A percentile compares a stretch with the other conserved stretches of the same genome.
Evolutionary conservation across 129 eudicot species (phyloP).

Genomic region (Smallanthus sonchifolius): DNA sequence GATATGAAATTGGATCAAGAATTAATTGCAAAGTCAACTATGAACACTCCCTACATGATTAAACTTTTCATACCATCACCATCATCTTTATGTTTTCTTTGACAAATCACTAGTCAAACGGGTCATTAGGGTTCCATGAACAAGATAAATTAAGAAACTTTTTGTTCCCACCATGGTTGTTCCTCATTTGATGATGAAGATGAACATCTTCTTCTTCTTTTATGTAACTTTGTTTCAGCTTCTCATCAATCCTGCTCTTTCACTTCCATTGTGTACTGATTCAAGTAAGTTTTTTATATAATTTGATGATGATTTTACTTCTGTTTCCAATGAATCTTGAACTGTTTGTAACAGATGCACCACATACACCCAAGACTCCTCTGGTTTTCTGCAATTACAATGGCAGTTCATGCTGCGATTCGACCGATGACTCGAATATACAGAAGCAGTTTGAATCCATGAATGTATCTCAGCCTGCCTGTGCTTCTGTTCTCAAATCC

Average conservation of each 20-base stretch:
- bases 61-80: constrained; percentile 19
- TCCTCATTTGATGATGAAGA: constrained; percentile 11
- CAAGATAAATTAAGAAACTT: constrained; percentile 4
- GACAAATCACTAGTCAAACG: constrained; percentile 9
- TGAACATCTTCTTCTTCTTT: constrained; percentile 4
- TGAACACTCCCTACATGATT: constrained; percentile 31
- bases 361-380: constrained; percentile 24
- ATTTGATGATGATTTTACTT: not conserved
- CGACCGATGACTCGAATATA: constrained; percentile 26
- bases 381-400: constrained; percentile 37
- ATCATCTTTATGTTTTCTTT: constrained; percentile 18
- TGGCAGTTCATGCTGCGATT: constrained; percentile 41
- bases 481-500: constrained; percentile 45
- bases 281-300: constrained; percentile 27
- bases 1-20: constrained; percentile 9
- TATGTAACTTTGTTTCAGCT: constrained; percentile 8
- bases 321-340: constrained; percentile 11
- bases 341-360: constrained; percentile 27
- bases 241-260: constrained; percentile 24
- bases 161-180: constrained; percentile 23
- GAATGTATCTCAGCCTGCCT: constrained; percentile 36
- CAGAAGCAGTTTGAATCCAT: constrained; percentile 40
- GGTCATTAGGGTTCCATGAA: constrained; percentile 19
- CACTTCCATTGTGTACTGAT: constrained; percentile 48
- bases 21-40: constrained; percentile 43